A percentile compares a stretch with the other conserved stretches of the same genome.
Evolutionary conservation across 495 filamentous ascomycete genomes (phyloP).

Genomic region (Bacidia rubella): DNA sequence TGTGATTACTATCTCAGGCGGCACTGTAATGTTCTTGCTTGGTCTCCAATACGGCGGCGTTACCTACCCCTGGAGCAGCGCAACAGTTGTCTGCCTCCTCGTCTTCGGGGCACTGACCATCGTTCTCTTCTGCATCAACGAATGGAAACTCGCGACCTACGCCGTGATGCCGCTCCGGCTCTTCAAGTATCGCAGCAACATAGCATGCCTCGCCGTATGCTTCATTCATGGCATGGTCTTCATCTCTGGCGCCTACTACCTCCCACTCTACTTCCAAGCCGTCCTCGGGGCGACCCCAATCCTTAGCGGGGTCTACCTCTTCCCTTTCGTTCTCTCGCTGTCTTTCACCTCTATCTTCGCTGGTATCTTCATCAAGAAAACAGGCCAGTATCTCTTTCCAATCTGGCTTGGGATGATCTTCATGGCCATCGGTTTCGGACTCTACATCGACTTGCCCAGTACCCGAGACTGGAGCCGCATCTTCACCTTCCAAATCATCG

Average conservation of each 20-base stretch:
- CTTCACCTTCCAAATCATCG: conserved; percentile 40
- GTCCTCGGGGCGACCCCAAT: conserved; percentile 61
- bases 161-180: conserved; percentile 59
- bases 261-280: conserved; percentile 40
- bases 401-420: conserved; percentile 38
- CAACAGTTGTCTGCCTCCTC: conserved; percentile 55
- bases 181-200: conserved; percentile 38
- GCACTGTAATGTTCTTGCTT: conserved; percentile 56
- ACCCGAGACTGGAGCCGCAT: conserved; percentile 37
- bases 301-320: conserved; percentile 63
- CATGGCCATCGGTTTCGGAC: conserved; percentile 41
- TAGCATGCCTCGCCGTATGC: conserved; percentile 26
- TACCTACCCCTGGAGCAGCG: conserved; percentile 48
- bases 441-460: conserved; percentile 35
- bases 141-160: conserved; percentile 52
- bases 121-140: conserved; percentile 46
- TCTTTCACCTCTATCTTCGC: conserved; percentile 49
- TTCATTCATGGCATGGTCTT: conserved; percentile 31
- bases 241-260: conserved; percentile 34
- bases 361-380: conserved; percentile 62
- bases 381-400: conserved; percentile 36
- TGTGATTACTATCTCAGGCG: conserved; percentile 45
- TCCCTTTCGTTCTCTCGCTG: conserved; percentile 60
- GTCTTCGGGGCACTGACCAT: conserved; percentile 49
- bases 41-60: conserved; percentile 59